Evolutionary conservation across 495 filamentous ascomycete genomes (phyloP).

Genomic region (Tuber melanosporum): DNA sequence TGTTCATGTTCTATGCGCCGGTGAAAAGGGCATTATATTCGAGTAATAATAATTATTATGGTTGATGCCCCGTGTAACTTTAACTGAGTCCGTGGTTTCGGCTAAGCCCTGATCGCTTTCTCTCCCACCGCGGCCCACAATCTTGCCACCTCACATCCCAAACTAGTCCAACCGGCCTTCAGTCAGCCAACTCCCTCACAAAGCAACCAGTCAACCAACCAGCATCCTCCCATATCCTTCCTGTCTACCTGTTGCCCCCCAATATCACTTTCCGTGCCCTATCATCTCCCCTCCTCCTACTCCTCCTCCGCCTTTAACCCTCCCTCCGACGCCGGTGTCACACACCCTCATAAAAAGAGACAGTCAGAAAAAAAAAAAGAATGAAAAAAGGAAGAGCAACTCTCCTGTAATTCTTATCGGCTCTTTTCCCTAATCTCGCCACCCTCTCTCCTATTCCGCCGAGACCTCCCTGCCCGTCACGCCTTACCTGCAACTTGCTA

Average conservation of each 20-base stretch:
- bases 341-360: background rate
- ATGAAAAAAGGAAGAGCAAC: background rate
- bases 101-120: background rate
- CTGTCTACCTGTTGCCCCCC: background rate
- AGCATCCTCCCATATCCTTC: background rate
- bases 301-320: background rate
- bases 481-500: background rate
- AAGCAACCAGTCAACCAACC: background rate
- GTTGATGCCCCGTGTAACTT: background rate
- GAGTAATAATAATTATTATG: background rate
- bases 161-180: background rate
- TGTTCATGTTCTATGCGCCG: background rate
- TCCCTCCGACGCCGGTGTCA: background rate
- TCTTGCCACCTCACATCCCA: background rate
- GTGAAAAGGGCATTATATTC: background rate
- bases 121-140: background rate
- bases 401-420: slow-evolving; percentile 1
- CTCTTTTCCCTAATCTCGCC: background rate
- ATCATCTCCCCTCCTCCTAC: background rate
- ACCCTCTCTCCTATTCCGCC: background rate
- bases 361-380: background rate
- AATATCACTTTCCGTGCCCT: background rate
- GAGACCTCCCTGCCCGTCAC: background rate
- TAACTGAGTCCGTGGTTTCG: background rate
- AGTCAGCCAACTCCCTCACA: background rate